Evolutionary conservation across 2,329 filamentous ascomycete genomes (phyloP).

Genomic region (Dothiorella sarmentorum): DNA sequence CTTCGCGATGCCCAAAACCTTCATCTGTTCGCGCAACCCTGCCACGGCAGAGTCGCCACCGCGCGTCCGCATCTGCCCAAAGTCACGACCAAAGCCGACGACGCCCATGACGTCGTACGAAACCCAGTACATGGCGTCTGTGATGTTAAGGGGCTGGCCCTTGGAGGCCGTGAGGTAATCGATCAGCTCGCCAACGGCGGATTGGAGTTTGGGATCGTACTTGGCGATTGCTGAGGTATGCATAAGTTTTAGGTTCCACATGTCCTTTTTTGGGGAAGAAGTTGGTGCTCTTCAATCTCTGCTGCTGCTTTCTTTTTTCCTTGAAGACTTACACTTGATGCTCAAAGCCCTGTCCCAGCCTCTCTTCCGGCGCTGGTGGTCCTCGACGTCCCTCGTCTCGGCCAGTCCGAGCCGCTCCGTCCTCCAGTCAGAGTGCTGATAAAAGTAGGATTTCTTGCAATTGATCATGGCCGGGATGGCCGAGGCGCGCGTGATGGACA

Average conservation of each 20-base stretch:
- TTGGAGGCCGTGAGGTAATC: not conserved
- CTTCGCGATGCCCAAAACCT: not conserved
- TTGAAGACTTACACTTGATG: not conserved
- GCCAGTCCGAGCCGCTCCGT: not conserved
- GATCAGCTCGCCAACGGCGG: not conserved
- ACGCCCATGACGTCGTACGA: constrained; percentile 53
- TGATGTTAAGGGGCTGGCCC: not conserved
- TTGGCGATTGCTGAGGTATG: not conserved
- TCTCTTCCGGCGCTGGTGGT: constrained; percentile 28
- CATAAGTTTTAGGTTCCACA: too few species aligned
- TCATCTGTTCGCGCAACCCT: constrained; percentile 33
- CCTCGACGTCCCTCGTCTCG: not conserved
- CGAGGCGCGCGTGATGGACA: constrained; percentile 30
- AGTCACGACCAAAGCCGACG: constrained; percentile 44
- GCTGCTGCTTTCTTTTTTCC: too few species aligned
- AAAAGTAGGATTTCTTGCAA: constrained; percentile 32
- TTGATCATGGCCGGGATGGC: constrained; percentile 29
- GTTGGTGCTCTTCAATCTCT: too few species aligned
- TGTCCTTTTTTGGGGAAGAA: too few species aligned
- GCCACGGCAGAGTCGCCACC: constrained; percentile 41
- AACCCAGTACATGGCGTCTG: constrained; percentile 34
- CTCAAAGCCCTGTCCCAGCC: constrained; percentile 34
- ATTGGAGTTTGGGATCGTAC: not conserved
- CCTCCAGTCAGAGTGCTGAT: constrained; percentile 17
- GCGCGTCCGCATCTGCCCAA: constrained; percentile 43